Conservation (phyloP, 2,329 filamentous ascomycete species). For the Colletotrichum theobromicola region DNA sequence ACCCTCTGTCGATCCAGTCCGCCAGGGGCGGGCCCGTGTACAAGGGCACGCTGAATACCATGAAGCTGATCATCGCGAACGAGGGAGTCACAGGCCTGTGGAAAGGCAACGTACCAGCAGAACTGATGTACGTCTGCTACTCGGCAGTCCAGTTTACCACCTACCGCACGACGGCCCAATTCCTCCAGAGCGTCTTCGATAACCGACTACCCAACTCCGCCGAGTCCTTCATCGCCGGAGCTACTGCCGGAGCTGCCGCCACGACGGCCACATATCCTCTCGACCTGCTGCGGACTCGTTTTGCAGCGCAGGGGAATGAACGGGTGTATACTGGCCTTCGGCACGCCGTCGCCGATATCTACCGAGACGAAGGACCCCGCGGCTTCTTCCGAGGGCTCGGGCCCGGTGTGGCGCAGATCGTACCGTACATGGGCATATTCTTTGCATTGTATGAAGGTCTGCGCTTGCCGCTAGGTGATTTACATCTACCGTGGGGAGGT, state of each 20-base stretch:
- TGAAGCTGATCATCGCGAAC: slow-evolving; percentile 76
- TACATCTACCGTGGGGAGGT: slow-evolving; percentile 72
- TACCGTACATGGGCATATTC: slow-evolving; percentile 97
- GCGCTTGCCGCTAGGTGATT: slow-evolving; percentile 59
- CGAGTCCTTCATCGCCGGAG: slow-evolving; percentile 85
- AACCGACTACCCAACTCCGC: slow-evolving; percentile 64
- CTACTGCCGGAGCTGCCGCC: slow-evolving; percentile 79
- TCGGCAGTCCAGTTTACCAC: slow-evolving; percentile 87
- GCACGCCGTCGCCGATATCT: slow-evolving; percentile 75
- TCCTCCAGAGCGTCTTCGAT: slow-evolving; percentile 58
- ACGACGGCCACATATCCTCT: slow-evolving; percentile 90
- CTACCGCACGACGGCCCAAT: slow-evolving; percentile 77
- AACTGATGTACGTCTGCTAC: slow-evolving; percentile 93
- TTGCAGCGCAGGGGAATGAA: slow-evolving; percentile 88
- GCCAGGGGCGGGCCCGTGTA: slow-evolving; percentile 60
- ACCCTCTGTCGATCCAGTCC: slow-evolving; percentile 66
- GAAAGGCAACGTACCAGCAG: slow-evolving; percentile 98
- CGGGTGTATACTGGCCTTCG: slow-evolving; percentile 78
- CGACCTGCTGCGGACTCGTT: slow-evolving; percentile 90
- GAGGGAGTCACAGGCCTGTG: slow-evolving; percentile 89
- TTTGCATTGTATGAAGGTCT: slow-evolving; percentile 88
- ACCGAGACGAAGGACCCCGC: slow-evolving; percentile 70
- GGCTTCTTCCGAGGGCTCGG: slow-evolving; percentile 91
- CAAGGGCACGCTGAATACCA: slow-evolving; percentile 78
- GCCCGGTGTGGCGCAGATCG: slow-evolving; percentile 84